Percentiles rank a stretch among this genome's conserved stretches.
Conservation (phyloP, 306 rosid genomes). For the Cajanus cajan region DNA sequence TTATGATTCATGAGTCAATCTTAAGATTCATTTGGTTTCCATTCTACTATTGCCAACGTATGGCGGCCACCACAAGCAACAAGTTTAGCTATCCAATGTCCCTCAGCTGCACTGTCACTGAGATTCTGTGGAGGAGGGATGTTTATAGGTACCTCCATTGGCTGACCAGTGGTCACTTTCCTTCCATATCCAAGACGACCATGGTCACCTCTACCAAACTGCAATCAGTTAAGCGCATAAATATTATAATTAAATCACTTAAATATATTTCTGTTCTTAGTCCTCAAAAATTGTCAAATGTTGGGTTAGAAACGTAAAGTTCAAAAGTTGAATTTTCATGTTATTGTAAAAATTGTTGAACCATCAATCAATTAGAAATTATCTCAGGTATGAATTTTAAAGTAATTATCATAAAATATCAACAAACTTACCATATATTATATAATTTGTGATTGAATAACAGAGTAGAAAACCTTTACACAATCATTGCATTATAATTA, state of each 20-base stretch:
- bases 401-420: background rate
- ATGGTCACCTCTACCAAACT: slow-evolving; percentile 98
- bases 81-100: slow-evolving; percentile 76
- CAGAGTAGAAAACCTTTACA: background rate
- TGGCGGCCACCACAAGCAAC: slow-evolving; percentile 98
- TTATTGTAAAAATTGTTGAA: too few species aligned
- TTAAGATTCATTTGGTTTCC: slow-evolving; percentile 53
- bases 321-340: too few species aligned
- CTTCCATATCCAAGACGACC: slow-evolving; percentile 98
- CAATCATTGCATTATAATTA: too few species aligned
- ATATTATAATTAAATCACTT: background rate
- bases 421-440: background rate
- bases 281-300: background rate
- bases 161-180: slow-evolving; percentile 94
- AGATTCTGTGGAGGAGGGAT: slow-evolving; percentile 49
- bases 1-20: slow-evolving; percentile 25
- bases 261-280: background rate
- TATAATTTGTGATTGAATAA: background rate
- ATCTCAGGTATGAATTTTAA: background rate
- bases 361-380: too few species aligned
- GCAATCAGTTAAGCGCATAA: slow-evolving; percentile 17
- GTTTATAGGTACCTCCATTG: slow-evolving; percentile 83
- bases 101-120: slow-evolving; percentile 35
- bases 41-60: slow-evolving; percentile 79
- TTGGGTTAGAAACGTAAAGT: background rate